Conservation (phyloP, 352 stramenopile species). For the Pythium scleroteichum region DNA sequence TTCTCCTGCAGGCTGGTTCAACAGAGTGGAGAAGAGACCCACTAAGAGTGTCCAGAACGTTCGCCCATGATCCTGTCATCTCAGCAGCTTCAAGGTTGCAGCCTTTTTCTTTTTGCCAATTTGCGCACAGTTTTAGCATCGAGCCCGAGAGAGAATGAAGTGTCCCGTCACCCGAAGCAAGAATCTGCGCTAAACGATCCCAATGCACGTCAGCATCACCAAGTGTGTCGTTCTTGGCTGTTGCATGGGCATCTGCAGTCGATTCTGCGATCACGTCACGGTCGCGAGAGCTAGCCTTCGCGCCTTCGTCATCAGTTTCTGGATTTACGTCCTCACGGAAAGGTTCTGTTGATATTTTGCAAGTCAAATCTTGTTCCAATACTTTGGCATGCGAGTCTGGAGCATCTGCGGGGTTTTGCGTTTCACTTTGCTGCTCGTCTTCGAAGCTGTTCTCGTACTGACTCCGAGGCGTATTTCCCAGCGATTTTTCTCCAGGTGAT, state of each 20-base stretch:
- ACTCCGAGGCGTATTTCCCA: conserved; percentile 14
- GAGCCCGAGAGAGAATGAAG: not conserved
- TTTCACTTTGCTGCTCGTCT: conserved; percentile 26
- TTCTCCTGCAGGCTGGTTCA: not conserved
- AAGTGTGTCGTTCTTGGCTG: no score
- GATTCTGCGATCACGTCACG: no score
- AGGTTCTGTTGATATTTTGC: no score
- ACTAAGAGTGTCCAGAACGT: not conserved
- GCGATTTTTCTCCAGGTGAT: not conserved
- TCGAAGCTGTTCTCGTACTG: conserved; percentile 65
- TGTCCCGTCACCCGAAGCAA: not conserved
- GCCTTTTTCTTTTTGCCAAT: not conserved
- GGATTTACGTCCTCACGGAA: no score
- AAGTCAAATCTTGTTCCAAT: no score
- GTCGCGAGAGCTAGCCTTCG: no score
- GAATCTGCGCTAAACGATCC: conserved; percentile 5
- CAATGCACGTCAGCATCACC: not conserved
- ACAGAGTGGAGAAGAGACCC: conserved; percentile 5
- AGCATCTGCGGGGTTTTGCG: no score
- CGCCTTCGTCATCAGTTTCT: no score
- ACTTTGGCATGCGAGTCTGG: no score
- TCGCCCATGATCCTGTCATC: conserved; percentile 1
- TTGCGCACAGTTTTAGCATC: not conserved
- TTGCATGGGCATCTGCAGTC: no score
- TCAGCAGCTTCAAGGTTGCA: not conserved